Conservation (phyloP, 2,329 filamentous ascomycete genomes). For the Xylaria multiplex region DNA sequence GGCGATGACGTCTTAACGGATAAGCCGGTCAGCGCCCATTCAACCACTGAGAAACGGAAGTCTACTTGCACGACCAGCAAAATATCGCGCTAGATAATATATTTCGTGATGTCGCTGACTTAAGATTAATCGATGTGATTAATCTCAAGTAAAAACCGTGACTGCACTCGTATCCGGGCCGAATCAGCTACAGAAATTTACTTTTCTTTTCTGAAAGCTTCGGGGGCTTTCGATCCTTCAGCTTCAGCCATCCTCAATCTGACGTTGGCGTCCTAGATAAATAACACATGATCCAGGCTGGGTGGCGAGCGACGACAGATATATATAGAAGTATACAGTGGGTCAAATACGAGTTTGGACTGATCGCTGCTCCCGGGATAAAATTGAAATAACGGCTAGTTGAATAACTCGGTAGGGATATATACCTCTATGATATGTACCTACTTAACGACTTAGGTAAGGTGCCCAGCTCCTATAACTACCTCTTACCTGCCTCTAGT, state of each 20-base stretch:
- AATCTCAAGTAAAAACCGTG: background rate
- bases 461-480: no score
- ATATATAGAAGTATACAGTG: background rate
- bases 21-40: background rate
- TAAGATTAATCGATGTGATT: background rate
- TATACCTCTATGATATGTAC: no score
- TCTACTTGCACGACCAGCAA: background rate
- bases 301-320: background rate
- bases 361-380: background rate
- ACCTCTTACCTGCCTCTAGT: no score
- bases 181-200: background rate
- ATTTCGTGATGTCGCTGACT: conserved; percentile 1
- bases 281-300: background rate
- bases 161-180: conserved; percentile 1
- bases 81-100: background rate
- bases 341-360: background rate
- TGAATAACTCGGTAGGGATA: no score
- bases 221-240: background rate
- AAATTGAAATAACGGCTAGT: background rate
- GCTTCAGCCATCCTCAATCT: conserved; percentile 9
- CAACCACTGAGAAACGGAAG: background rate
- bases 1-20: background rate
- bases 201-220: background rate
- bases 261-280: conserved; percentile 7
- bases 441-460: no score